Base-by-base conservation (phyloP, 1,284 basidiomycete genomes). In the Pterulicium gracile region DNA sequence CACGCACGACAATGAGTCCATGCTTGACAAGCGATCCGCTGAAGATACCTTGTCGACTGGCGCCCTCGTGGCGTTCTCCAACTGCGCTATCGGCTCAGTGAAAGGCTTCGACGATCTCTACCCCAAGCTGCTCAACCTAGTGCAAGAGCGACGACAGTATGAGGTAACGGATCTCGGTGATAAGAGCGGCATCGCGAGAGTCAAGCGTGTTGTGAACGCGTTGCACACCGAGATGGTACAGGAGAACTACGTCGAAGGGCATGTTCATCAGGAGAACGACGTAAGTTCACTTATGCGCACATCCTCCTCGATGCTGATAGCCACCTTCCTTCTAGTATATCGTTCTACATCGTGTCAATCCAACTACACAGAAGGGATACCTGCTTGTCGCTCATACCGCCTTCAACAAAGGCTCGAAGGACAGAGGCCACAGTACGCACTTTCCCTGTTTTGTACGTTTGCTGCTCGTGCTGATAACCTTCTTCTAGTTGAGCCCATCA, bases 101-200 rank as follows among this genome's bases (percentile, higher is more conserved):
- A 95, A 96, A 63, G 93, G 93, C 24, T 95, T 94, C 57, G 93
- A 97, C 58, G 93, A 97, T 56, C 65, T 97, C n/a, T 96, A 96
- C 60, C 92, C 93, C 3, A 91, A 90, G 61, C 65, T 94, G 15
- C 65, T 97, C 35, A 79, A 95, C 60, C 70, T 97, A 24, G 94
- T 97, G 13, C 70, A 69, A 12, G 93, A 97, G 62, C 83, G 77
- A 56, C 71, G 91, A 51, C 62, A 66, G 55, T 97, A 97, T 58
- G 83, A 88, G 54, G 57, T 71, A 39, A 77, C 67, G 24, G 67
- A 68, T 3, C 60, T 76, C 12, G 73, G 66, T 13, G 68, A 73
- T 46, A 60, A 65, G 17, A 79, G 77, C 45, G 88, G 88, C 1
- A 92, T 96, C 54, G 82, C 85, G 4, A 74, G 65, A 46, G 79